These are phyloP conservation scores for Paramyrothecium sp. DNA, from an alignment of 2,329 filamentous ascomycete species.

Conservation along the genomic window DNA sequence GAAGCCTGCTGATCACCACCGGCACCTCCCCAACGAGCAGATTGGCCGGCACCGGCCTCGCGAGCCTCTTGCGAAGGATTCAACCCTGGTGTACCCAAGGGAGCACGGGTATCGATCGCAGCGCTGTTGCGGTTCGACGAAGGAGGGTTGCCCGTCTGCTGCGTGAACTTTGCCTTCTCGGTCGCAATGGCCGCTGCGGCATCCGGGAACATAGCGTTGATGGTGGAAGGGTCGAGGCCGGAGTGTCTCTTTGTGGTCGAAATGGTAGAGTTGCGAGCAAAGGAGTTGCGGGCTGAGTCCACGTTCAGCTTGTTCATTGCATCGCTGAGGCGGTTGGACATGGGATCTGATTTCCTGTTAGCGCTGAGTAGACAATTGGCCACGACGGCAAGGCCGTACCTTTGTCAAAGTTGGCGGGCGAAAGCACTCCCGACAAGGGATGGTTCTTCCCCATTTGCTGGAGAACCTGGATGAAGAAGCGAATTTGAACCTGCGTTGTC, in stretches of 20 bases:
- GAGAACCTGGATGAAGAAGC: conserved; percentile 97
- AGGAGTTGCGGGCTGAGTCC: conserved; percentile 81
- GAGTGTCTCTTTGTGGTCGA: conserved; percentile 82
- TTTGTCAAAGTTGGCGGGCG: conserved; percentile 95
- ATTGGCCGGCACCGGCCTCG: conserved; percentile 19
- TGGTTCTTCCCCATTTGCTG: conserved; percentile 99
- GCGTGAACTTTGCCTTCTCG: conserved; percentile 95
- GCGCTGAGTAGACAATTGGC: background rate
- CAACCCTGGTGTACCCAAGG: conserved; percentile 73
- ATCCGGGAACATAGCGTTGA: conserved; percentile 99
- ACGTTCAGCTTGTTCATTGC: conserved; percentile 95
- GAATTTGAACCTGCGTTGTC: conserved; percentile 97
- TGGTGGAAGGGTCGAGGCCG: conserved; percentile 86
- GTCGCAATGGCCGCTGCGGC: conserved; percentile 97
- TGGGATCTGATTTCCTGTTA: conserved; percentile 66
- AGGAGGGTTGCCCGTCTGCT: conserved; percentile 87
- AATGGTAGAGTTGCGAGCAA: conserved; percentile 76
- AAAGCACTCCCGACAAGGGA: conserved; percentile 93
- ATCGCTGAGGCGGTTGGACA: conserved; percentile 94
- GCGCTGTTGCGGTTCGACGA: conserved; percentile 92
- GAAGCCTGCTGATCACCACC: conserved; percentile 52
- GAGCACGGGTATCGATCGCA: conserved; percentile 72
- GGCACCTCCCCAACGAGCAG: conserved; percentile 74
- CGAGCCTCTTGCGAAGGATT: conserved; percentile 49
- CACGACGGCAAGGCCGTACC: conserved; percentile 49